phyloP scores from a whole-genome alignment of 352 stramenopile species.

The Thraustotheca clavata region DNA sequence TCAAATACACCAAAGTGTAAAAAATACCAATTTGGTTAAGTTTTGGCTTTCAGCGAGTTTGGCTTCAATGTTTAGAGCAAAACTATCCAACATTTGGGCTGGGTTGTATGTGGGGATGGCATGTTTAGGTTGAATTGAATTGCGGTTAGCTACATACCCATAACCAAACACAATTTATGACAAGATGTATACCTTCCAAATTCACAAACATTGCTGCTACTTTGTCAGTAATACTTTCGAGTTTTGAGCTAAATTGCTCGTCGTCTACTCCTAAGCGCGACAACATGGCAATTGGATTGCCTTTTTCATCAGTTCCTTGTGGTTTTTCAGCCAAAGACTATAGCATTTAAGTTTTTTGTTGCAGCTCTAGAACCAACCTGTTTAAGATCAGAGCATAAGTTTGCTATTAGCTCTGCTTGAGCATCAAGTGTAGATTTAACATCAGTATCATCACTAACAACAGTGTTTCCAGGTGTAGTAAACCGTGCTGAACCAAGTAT shows the following conservation, averaged over 20 bases:
- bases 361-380: neutral
- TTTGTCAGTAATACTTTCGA: conserved; percentile 20
- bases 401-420: conserved; percentile 16
- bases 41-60: conserved; percentile 15
- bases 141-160: conserved; percentile 1
- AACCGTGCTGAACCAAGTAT: conserved; percentile 15
- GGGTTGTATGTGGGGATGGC: conserved; percentile 20
- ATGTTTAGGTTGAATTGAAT: neutral
- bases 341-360: neutral
- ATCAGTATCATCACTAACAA: neutral
- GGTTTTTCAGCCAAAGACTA: conserved; percentile 14
- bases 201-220: conserved; percentile 20
- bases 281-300: neutral
- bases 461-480: neutral
- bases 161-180: neutral
- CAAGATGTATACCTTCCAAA: neutral
- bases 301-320: neutral
- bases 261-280: neutral
- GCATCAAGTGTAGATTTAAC: conserved; percentile 11
- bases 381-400: conserved; percentile 17
- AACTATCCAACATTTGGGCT: conserved; percentile 19
- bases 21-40: neutral
- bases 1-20: neutral
- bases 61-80: conserved; percentile 21
- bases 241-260: conserved; percentile 13